Base-by-base conservation (phyloP, 1,284 basidiomycete species). In the Singerocomus rubriflavus region DNA sequence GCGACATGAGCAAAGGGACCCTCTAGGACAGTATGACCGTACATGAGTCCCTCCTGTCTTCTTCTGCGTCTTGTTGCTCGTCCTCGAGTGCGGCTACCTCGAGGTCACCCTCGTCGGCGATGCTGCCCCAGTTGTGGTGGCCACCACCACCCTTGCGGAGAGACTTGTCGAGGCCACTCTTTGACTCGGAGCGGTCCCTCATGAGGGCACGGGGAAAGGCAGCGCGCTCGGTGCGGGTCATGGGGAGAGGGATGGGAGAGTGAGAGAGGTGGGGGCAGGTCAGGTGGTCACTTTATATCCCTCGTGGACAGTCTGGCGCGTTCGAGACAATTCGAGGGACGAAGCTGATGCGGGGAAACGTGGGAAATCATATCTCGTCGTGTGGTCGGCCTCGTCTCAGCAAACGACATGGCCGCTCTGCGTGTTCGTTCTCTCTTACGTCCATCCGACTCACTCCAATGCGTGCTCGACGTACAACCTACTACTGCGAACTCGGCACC, bases 121-220 rank as follows among this genome's bases (percentile, higher is more conserved):
- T 67, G 45, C 77, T 79, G 53, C 91, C 91, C 91, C 91, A 93
- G 73, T 90, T 91, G 73, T 92, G 84, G 4, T 78, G 74, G 35
- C 91, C 91, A 35, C 81, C 82, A 49, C 91, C 91, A 57, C 80
- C 75, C 75, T 94, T 93, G 69, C 83, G 86, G 49, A 90, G 66
- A 55, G 77, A 79, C 68, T 81, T 82, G 77, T 84, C 81, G 52
- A 86, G 77, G 46, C 90, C 91, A 33, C 82, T 81, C 67, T 83
- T 85, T 63, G 87, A 85, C 73, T 85, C 80, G 33, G 85, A 84
- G 60, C 85, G 83, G 74, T 94, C 91, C 73, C 84, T 87, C 58
- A 78, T 59, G 62, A 91, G 70, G 39, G 91, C 91, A 54, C 84
- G 82, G 50, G 88, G 88, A 68, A 80, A 85, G 47, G 79, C 71